Conservation (phyloP, 257 asterid genomes). For the Nicotiana paniculata region DNA sequence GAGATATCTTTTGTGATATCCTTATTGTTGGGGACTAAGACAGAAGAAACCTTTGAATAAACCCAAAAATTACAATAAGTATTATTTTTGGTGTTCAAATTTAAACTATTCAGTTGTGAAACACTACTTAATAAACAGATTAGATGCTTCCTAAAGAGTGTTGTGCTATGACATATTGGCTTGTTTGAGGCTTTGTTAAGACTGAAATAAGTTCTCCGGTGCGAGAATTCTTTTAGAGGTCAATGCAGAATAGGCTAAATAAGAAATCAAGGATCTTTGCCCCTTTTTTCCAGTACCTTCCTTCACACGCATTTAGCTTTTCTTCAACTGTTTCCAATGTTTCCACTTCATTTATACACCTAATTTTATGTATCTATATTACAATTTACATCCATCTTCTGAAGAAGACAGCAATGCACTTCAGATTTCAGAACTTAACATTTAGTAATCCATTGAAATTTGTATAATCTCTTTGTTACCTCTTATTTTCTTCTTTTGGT, state of each 20-base stretch:
- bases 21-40: neutral
- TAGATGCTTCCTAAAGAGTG: neutral
- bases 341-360: neutral
- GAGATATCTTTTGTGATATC: neutral
- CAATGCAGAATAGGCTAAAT: neutral
- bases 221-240: neutral
- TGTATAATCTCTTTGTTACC: neutral
- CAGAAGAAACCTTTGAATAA: neutral
- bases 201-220: neutral
- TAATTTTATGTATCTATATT: neutral
- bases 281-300: neutral
- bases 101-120: neutral
- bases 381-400: neutral
- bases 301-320: neutral
- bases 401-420: neutral
- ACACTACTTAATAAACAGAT: neutral
- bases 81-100: neutral
- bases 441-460: neutral
- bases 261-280: neutral
- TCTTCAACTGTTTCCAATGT: neutral
- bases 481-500: neutral
- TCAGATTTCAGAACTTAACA: neutral
- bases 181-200: neutral
- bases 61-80: neutral
- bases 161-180: neutral